Base-by-base conservation (phyloP, 2,329 filamentous ascomycete genomes). In the Fusarium avenaceum region DNA sequence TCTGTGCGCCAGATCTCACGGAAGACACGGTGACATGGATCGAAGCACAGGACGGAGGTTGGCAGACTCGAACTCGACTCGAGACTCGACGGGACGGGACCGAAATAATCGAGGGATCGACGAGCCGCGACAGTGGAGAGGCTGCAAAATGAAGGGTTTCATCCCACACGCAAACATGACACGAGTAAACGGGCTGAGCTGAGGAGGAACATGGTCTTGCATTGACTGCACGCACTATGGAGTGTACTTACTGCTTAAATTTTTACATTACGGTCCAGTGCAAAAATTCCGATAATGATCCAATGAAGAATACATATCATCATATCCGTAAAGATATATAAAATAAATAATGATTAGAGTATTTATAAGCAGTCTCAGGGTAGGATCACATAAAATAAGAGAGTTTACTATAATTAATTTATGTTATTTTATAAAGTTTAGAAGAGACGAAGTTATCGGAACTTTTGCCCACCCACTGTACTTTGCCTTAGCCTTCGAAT, bases 1-100 rank as follows among this genome's bases (percentile, higher is more conserved):
- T 73, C 60, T 64, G 61, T 71, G 70, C 70, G 59, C 59, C 57
- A 74, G 72, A 74, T 74, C 72, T 74, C 59, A 59, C 57, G 51
- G 59, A 68, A 46, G 58, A 54, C 63, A 59, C 56, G 61, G 53
- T 72, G 66, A 62, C 69, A 74, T 70, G 66, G 72, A 66, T 63
- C 63, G 73, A 50, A 69, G 67, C 63, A 69, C 65, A 52, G 67
- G 65, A 67, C 67, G 55, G 60, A 54, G 72, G 61, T 48, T 69
- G 61, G 65, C 56, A 69, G 57, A 61, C 54, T 67, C 55, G 64
- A 30, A 60, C 59, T 58, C 49, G 65, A 61, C 54, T 67, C 55
- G 64, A 60, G 61, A 58, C 51, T 47, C 61, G 55, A 61, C 60
- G 44, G 50, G 42, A 61, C 46, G 39, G 51, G 51, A 65, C 35